phyloP scores from a whole-genome alignment of 2,329 filamentous ascomycete genomes.

The Niveomyces coronatus region DNA sequence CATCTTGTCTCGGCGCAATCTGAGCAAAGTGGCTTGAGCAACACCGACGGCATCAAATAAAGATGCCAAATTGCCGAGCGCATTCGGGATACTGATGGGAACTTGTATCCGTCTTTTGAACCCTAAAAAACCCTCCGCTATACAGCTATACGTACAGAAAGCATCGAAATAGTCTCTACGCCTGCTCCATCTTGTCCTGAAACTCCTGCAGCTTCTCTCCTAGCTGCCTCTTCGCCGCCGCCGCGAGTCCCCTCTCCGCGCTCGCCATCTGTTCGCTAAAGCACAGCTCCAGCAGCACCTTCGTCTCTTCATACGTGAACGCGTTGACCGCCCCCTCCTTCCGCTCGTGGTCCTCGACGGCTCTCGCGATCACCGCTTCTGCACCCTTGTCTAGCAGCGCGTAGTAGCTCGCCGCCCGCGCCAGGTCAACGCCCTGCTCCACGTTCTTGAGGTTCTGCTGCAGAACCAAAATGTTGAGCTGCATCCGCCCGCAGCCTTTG shows the following conservation, averaged over 20 bases:
- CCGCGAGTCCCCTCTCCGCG: conserved; percentile 55
- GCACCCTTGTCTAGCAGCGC: conserved; percentile 55
- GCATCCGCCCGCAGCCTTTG: conserved; percentile 76
- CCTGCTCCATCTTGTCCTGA: conserved; percentile 63
- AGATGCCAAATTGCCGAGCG: too few species aligned
- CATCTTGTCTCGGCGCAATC: too few species aligned
- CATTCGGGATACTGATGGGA: too few species aligned
- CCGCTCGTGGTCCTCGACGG: conserved; percentile 36
- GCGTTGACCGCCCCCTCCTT: conserved; percentile 25
- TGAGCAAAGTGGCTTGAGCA: too few species aligned
- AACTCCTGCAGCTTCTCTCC: conserved; percentile 59
- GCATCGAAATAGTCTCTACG: neutral
- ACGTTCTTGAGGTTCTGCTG: conserved; percentile 97
- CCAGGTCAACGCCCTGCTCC: conserved; percentile 57
- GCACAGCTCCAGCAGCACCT: conserved; percentile 54
- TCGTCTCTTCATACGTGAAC: conserved; percentile 58
- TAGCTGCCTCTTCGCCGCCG: conserved; percentile 57
- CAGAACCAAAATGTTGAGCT: conserved; percentile 86
- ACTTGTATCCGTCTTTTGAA: too few species aligned
- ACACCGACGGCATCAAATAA: too few species aligned
- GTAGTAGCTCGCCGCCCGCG: conserved; percentile 56
- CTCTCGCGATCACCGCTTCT: conserved; percentile 53
- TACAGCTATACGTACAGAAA: neutral
- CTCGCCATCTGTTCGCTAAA: conserved; percentile 58
- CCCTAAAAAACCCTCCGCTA: too few species aligned